Conservation (phyloP, 176 grass and related monocot genomes). For the Carex cristatella region DNA sequence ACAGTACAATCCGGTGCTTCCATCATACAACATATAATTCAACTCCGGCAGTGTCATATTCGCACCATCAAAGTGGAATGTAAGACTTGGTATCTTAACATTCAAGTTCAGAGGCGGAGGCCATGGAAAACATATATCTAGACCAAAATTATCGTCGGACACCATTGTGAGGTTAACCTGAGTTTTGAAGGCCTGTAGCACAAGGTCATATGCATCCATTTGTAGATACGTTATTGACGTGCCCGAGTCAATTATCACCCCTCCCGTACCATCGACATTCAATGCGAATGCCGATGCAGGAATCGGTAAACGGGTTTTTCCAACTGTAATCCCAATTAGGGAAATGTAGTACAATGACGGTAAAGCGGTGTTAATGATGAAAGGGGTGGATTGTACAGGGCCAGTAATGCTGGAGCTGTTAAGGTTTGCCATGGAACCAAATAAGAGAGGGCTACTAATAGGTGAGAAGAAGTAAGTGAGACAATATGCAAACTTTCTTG, state of each 20-base stretch:
- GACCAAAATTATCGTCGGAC: slow-evolving; percentile 22
- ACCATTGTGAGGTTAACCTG: slow-evolving; percentile 26
- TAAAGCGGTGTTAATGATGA: slow-evolving; percentile 15
- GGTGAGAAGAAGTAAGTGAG: slow-evolving; percentile 47
- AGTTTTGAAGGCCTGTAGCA: slow-evolving; percentile 17
- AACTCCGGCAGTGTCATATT: slow-evolving; percentile 38
- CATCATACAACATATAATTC: slow-evolving; percentile 45
- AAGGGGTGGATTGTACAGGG: slow-evolving; percentile 11
- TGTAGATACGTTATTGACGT: slow-evolving; percentile 31
- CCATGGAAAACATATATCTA: slow-evolving; percentile 46
- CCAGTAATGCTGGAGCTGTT: not conserved
- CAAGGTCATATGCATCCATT: slow-evolving; percentile 17
- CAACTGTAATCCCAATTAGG: slow-evolving; percentile 31
- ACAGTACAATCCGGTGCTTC: slow-evolving; percentile 17
- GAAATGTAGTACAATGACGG: slow-evolving; percentile 23
- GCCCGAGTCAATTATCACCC: slow-evolving; percentile 41
- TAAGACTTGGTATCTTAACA: slow-evolving; percentile 32
- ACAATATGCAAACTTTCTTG: slow-evolving; percentile 63
- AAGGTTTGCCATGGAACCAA: slow-evolving; percentile 29
- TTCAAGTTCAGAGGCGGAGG: not conserved
- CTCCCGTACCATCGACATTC: slow-evolving; percentile 37
- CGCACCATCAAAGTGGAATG: slow-evolving; percentile 49
- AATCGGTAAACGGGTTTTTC: slow-evolving; percentile 13
- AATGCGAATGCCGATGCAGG: slow-evolving; percentile 20
- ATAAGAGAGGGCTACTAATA: slow-evolving; percentile 54